phyloP scores from a whole-genome alignment of 768 basidiomycete genomes.

The Butyriboletus loyo region DNA sequence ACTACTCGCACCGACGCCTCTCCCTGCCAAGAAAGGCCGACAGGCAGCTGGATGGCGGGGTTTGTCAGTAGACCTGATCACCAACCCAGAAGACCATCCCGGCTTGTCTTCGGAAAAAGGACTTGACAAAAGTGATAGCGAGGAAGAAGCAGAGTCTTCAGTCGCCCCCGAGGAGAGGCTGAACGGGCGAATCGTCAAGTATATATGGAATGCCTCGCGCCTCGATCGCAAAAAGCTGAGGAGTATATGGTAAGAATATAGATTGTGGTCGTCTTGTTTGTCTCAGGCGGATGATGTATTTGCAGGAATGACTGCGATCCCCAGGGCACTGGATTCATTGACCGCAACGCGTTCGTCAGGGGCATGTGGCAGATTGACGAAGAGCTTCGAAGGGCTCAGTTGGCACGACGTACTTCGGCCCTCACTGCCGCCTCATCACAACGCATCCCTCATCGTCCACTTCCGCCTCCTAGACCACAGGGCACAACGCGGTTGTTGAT shows the following conservation, averaged over 20 bases:
- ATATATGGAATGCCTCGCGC: slow-evolving; percentile 62
- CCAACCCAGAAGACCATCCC: slow-evolving; percentile 38
- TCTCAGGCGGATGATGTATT: slow-evolving; percentile 1
- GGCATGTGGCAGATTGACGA: slow-evolving; percentile 90
- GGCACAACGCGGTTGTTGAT: slow-evolving; percentile 10
- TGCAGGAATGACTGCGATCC: slow-evolving; percentile 71
- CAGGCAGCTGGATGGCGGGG: slow-evolving; percentile 75
- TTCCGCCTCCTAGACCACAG: slow-evolving; percentile 20
- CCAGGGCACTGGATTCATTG: slow-evolving; percentile 51
- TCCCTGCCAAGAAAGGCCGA: slow-evolving; percentile 41
- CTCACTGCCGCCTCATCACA: slow-evolving; percentile 33
- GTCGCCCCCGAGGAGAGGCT: slow-evolving; percentile 47
- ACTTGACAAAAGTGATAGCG: slow-evolving; percentile 10
- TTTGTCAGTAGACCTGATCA: slow-evolving; percentile 64
- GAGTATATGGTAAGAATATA: slow-evolving; percentile 60
- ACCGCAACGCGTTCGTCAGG: slow-evolving; percentile 62
- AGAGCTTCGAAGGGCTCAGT: slow-evolving; percentile 64
- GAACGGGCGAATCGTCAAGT: slow-evolving; percentile 52
- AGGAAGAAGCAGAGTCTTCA: slow-evolving; percentile 26
- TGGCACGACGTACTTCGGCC: slow-evolving; percentile 31
- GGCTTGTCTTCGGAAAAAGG: slow-evolving; percentile 12
- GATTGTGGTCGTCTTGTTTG: not conserved
- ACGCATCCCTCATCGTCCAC: slow-evolving; percentile 33
- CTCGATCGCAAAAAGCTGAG: slow-evolving; percentile 50
- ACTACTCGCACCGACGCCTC: slow-evolving; percentile 35